phyloP scores from a whole-genome alignment of 495 filamentous ascomycete species.

The Penicillium turbatum region DNA sequence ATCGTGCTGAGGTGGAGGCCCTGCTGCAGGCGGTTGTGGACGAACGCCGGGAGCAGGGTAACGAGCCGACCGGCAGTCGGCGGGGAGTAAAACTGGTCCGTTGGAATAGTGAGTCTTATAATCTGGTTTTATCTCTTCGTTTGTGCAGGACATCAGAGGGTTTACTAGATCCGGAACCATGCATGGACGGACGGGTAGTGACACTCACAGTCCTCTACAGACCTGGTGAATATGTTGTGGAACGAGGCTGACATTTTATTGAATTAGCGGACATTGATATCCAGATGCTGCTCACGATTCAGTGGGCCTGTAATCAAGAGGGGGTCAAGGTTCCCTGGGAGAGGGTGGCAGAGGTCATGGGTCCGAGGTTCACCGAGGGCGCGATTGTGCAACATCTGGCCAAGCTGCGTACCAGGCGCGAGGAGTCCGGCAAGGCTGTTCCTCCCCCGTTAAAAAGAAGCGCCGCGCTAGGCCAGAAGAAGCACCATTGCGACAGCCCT shows the following conservation, averaged over 20 bases:
- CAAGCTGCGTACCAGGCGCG: slow-evolving; percentile 38
- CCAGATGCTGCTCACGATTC: slow-evolving; percentile 39
- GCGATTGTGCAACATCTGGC: slow-evolving; percentile 48
- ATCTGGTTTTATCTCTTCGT: neutral
- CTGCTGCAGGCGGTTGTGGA: too few species aligned
- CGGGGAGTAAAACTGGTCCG: slow-evolving; percentile 29
- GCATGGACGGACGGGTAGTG: neutral
- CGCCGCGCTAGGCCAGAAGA: too few species aligned
- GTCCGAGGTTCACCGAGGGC: slow-evolving; percentile 33
- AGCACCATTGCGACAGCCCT: too few species aligned
- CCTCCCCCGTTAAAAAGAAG: slow-evolving; percentile 32
- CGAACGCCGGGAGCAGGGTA: too few species aligned
- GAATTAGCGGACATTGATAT: slow-evolving; percentile 38
- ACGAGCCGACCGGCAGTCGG: too few species aligned
- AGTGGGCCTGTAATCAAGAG: slow-evolving; percentile 37
- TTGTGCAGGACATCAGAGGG: neutral
- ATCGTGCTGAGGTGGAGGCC: too few species aligned
- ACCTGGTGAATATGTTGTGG: neutral
- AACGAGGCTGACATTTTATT: neutral
- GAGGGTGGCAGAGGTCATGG: slow-evolving; percentile 33
- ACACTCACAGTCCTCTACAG: neutral
- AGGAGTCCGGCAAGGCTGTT: slow-evolving; percentile 26
- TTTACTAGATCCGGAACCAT: neutral
- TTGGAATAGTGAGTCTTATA: slow-evolving; percentile 40
- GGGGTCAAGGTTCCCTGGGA: slow-evolving; percentile 41